Conservation (phyloP, 2,329 filamentous ascomycete genomes). For the Talaromyces sp. region DNA sequence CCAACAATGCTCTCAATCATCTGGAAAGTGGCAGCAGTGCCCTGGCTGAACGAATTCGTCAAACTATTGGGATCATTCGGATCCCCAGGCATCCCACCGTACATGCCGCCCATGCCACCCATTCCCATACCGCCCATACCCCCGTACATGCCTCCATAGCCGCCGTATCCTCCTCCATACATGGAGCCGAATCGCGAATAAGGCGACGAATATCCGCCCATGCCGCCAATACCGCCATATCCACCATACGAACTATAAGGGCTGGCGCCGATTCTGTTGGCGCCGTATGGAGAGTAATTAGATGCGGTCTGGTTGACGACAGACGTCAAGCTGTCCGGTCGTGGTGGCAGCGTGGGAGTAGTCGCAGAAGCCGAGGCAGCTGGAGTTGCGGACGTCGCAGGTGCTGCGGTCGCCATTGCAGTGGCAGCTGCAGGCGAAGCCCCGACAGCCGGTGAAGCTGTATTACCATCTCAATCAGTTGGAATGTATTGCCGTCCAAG, state of each 20-base stretch:
- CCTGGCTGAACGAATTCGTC: conserved; percentile 91
- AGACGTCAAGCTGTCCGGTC: conserved; percentile 70
- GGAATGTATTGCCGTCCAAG: not conserved
- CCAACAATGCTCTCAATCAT: conserved; percentile 96
- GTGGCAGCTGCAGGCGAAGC: conserved; percentile 34
- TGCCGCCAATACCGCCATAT: conserved; percentile 36
- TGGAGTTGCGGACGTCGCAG: conserved; percentile 39
- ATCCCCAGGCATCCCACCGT: conserved; percentile 48
- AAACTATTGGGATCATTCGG: conserved; percentile 89
- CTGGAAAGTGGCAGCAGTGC: conserved; percentile 94
- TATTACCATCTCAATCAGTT: not conserved
- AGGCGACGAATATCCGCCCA: conserved; percentile 36
- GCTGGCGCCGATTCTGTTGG: conserved; percentile 52
- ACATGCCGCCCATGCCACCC: conserved; percentile 37
- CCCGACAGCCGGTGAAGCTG: conserved; percentile 15
- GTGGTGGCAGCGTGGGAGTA: conserved; percentile 58
- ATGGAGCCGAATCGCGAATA: conserved; percentile 39
- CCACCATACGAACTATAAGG: conserved; percentile 45
- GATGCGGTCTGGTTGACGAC: conserved; percentile 85
- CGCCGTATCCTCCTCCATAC: conserved; percentile 44
- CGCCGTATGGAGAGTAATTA: conserved; percentile 65
- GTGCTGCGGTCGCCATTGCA: conserved; percentile 32
- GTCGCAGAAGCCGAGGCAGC: conserved; percentile 39
- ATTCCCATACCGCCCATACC: conserved; percentile 13
- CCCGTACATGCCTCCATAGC: conserved; percentile 47